Base-by-base conservation (phyloP, 352 stramenopile species). In the Pythium folliculosum region DNA sequence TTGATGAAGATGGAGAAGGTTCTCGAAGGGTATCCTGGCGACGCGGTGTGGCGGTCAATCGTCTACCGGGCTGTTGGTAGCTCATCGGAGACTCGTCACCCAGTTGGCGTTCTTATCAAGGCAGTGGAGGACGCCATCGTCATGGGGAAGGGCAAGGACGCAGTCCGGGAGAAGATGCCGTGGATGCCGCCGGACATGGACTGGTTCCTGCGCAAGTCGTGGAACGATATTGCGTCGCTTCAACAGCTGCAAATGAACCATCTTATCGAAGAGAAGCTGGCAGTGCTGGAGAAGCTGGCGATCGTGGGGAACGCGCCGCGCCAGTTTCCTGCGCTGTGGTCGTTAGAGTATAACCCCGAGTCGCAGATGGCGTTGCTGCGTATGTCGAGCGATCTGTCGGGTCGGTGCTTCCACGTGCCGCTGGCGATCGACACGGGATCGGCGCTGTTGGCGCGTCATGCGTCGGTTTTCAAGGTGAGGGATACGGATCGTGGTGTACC, bases 141-240 rank as follows among this genome's bases (percentile, higher is more conserved):
- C 5, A 52, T 64, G 30, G 56, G 43, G 21, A 43, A 44, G 4
- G 45, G 57, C 21, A 21, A 35, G 14, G 10, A 32, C 3, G 14
- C 12, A 2, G 56, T 71, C 1, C 64, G 43, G 9, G 48, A 22
- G 27, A 27, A 17, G 27, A 53, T 4, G n/a, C n/a, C n/a, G n/a
- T n/a, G n/a, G n/a, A n/a, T n/a, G n/a, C n/a, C n/a, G n/a, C n/a
- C n/a, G n/a, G 53, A 67, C 44, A 37, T 72, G 21, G 23, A 21
- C 1, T 72, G 65, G 65, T 72, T 45, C 37, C 35, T 66, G 19
- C 47, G 51, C 6, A 55, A 55, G 5, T n/a, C 59, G 30, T 72
- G 65, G 65, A 58, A 54, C 9, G 37, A 60, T 14, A 65, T 65
- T 19, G 22, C 22, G 16, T 32, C 48, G 21, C 35, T 65, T 47